phyloP scores from a whole-genome alignment of 2,329 filamentous ascomycete genomes.

The Diaporthe vaccinii region DNA sequence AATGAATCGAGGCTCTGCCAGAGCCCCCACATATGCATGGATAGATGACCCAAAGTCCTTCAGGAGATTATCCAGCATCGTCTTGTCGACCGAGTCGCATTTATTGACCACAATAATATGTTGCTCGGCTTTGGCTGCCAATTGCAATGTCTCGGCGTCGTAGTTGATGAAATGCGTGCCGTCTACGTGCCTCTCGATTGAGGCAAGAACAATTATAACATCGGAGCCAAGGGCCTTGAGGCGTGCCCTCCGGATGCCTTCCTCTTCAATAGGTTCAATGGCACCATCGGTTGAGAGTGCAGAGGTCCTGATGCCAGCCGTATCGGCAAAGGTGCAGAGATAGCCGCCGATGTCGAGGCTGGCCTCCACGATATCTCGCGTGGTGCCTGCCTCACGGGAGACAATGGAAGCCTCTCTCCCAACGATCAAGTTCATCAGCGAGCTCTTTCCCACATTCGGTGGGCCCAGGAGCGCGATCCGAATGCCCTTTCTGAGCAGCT shows the following conservation, averaged over 20 bases:
- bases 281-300: slow-evolving; percentile 43
- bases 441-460: slow-evolving; percentile 96
- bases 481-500: slow-evolving; percentile 88
- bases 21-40: slow-evolving; percentile 53
- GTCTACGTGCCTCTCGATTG: slow-evolving; percentile 68
- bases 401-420: slow-evolving; percentile 96
- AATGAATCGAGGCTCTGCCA: slow-evolving; percentile 66
- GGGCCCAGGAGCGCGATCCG: slow-evolving; percentile 88
- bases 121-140: slow-evolving; percentile 63
- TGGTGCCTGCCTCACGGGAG: slow-evolving; percentile 92
- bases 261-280: slow-evolving; percentile 84
- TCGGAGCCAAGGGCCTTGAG: slow-evolving; percentile 86
- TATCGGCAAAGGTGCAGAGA: slow-evolving; percentile 94
- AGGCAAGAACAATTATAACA: slow-evolving; percentile 84
- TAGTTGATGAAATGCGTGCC: slow-evolving; percentile 60
- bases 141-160: slow-evolving; percentile 67
- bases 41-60: slow-evolving; percentile 55
- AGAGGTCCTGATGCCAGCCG: slow-evolving; percentile 82
- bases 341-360: slow-evolving; percentile 91
- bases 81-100: slow-evolving; percentile 61
- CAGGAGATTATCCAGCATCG: slow-evolving; percentile 55
- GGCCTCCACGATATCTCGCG: slow-evolving; percentile 92
- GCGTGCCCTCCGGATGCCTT: slow-evolving; percentile 90
- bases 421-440: slow-evolving; percentile 89
- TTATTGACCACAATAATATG: slow-evolving; percentile 74